Conservation (phyloP, 176 grass and related monocot genomes). For the Miscanthus lutarioriparius region DNA sequence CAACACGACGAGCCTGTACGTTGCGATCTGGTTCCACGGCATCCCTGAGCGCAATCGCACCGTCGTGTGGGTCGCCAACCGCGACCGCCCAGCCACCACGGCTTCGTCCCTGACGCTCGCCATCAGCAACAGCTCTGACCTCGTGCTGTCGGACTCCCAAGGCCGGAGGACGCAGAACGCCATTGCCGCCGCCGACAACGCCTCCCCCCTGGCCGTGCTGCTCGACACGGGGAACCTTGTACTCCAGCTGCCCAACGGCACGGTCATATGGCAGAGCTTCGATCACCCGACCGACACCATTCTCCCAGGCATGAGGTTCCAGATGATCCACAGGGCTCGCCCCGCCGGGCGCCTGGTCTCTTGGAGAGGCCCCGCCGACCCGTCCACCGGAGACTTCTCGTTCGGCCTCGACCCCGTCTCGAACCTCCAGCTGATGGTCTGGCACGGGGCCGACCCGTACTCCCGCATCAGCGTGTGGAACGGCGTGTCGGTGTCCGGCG, state of each 20-base stretch:
- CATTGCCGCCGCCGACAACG: neutral
- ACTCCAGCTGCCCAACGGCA: neutral
- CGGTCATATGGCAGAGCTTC: slow-evolving; percentile 48
- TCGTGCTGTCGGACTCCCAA: slow-evolving; percentile 1
- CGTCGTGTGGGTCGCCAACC: slow-evolving; percentile 46
- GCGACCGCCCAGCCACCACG: slow-evolving; percentile 18
- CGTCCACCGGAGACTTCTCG: slow-evolving; percentile 38
- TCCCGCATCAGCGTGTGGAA: slow-evolving; percentile 22
- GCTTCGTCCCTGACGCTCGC: neutral
- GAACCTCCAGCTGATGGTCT: slow-evolving; percentile 13
- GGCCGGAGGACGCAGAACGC: neutral
- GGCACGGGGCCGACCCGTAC: neutral
- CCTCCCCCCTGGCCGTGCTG: neutral
- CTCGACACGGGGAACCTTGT: slow-evolving; percentile 37
- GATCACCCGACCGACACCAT: slow-evolving; percentile 41
- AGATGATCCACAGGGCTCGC: neutral
- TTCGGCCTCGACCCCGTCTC: slow-evolving; percentile 20
- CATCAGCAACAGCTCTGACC: slow-evolving; percentile 9
- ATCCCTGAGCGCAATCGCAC: slow-evolving; percentile 12
- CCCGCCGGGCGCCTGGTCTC: neutral
- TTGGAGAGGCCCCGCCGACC: slow-evolving; percentile 37
- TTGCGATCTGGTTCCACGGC: slow-evolving; percentile 47
- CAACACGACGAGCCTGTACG: slow-evolving; percentile 3
- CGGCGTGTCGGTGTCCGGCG: neutral
- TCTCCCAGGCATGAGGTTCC: slow-evolving; percentile 27